Conservation (phyloP, 225 moss, liverwort and hornwort species). For the Marchantia paleacea region DNA sequence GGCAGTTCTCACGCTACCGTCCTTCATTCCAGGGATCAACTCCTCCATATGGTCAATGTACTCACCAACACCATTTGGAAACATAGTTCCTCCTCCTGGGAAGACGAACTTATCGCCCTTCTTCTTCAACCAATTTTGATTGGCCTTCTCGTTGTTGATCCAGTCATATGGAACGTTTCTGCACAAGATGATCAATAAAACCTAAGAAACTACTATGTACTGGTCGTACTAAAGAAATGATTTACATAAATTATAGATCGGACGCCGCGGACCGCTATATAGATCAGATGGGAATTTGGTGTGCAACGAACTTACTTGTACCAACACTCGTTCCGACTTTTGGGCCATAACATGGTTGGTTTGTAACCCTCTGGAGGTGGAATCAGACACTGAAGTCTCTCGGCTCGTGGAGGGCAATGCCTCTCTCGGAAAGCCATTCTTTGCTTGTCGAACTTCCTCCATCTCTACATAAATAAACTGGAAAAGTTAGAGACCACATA, state of each 20-base stretch:
- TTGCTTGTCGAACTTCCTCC: conserved; percentile 72
- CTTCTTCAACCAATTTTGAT: conserved; percentile 98
- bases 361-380: conserved; percentile 83
- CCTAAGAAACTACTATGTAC: neutral
- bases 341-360: conserved; percentile 76
- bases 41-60: conserved; percentile 84
- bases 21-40: conserved; percentile 91
- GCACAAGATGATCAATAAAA: conserved; percentile 12
- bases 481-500: neutral
- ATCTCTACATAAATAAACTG: conserved; percentile 50
- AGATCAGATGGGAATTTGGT: neutral
- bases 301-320: conserved; percentile 60
- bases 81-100: conserved; percentile 97
- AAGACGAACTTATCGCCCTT: conserved; percentile 84
- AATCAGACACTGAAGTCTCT: conserved; percentile 65
- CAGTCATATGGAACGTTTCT: conserved; percentile 97
- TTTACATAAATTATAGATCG: neutral
- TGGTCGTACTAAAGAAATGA: neutral
- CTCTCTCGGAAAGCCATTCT: conserved; percentile 91
- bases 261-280: neutral
- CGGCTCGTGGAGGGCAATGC: conserved; percentile 69
- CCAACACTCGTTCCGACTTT: conserved; percentile 84
- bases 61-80: conserved; percentile 84
- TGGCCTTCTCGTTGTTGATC: conserved; percentile 87
- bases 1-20: conserved; percentile 64